Percentiles rank a stretch among this genome's conserved stretches.
Conservation (phyloP, 2,329 filamentous ascomycete species). For the Pseudogymnoascus sp. region DNA sequence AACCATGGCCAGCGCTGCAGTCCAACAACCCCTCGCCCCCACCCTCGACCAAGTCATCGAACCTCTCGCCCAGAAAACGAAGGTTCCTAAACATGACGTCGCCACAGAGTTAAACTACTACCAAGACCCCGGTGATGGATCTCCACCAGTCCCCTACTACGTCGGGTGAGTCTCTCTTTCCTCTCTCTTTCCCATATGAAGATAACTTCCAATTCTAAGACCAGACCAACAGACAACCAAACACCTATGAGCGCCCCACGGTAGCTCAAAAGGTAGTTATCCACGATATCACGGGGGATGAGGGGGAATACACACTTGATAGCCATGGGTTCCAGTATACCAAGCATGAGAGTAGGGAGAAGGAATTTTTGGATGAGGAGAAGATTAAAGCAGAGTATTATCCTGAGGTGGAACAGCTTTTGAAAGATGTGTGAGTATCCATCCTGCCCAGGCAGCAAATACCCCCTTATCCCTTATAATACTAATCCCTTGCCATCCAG, state of each 20-base stretch:
- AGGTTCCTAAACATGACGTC: conserved; percentile 17
- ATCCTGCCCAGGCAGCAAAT: conserved; percentile 54
- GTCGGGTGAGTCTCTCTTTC: conserved; percentile 14
- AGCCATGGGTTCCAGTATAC: conserved; percentile 66
- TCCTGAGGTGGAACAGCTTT: conserved; percentile 67
- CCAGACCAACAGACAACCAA: not conserved
- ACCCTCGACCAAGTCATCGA: not conserved
- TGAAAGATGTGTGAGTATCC: conserved; percentile 42
- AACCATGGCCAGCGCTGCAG: conserved; percentile 10
- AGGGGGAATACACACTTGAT: conserved; percentile 61
- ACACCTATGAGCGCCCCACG: conserved; percentile 14
- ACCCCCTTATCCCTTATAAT: not conserved
- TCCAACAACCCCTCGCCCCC: not conserved
- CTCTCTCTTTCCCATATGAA: too few relatives aligned
- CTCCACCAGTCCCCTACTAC: conserved; percentile 16
- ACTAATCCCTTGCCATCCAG: not conserved
- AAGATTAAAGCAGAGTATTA: conserved; percentile 69
- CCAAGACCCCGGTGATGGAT: conserved; percentile 18
- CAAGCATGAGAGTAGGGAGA: conserved; percentile 47
- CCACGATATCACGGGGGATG: conserved; percentile 64
- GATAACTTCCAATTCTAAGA: not conserved
- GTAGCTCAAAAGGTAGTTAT: conserved; percentile 46
- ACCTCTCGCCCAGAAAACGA: not conserved
- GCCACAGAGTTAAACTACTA: conserved; percentile 19
- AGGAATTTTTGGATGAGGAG: conserved; percentile 59